These are phyloP conservation scores for Thoreauomyces humboldtii DNA, from an alignment of 192 early-diverging fungal genomes.

Conservation along the genomic window DNA sequence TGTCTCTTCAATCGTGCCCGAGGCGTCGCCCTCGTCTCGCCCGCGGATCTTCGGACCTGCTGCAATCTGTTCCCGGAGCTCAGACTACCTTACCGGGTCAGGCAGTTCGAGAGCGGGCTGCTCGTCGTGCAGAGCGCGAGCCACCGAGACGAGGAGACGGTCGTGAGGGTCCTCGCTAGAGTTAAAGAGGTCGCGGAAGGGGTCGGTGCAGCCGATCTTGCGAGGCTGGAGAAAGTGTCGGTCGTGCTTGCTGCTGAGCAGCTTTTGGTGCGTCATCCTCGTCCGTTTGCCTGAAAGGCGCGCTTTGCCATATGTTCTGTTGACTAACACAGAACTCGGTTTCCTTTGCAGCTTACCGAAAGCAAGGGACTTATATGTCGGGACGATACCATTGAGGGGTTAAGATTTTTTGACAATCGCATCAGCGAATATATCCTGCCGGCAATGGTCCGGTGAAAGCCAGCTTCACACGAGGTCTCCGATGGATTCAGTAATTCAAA, in stretches of 20 bases:
- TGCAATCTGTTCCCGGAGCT: slow-evolving; percentile 67
- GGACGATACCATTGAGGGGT: slow-evolving; percentile 82
- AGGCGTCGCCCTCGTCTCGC: slow-evolving; percentile 83
- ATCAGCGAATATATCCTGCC: slow-evolving; percentile 23
- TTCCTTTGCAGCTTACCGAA: slow-evolving; percentile 72
- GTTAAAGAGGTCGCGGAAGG: slow-evolving; percentile 33
- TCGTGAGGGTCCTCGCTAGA: slow-evolving; percentile 52
- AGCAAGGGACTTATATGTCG: slow-evolving; percentile 75
- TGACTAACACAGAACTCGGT: too few relatives aligned
- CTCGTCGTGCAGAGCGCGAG: slow-evolving; percentile 67
- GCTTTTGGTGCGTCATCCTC: slow-evolving; percentile 52
- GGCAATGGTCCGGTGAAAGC: not conserved
- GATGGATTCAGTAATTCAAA: too few relatives aligned
- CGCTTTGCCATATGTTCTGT: too few relatives aligned
- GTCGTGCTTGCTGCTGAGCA: slow-evolving; percentile 65
- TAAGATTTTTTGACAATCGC: slow-evolving; percentile 80
- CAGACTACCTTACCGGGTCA: slow-evolving; percentile 69
- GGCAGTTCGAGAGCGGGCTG: slow-evolving; percentile 79
- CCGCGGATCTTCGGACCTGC: slow-evolving; percentile 85
- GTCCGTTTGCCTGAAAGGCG: not conserved
- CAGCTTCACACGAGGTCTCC: not conserved
- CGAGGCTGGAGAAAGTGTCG: slow-evolving; percentile 57
- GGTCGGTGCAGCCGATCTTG: slow-evolving; percentile 70
- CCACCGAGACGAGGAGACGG: slow-evolving; percentile 68
- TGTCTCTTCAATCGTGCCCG: slow-evolving; percentile 94